Evolutionary conservation across 2,329 filamentous ascomycete genomes (phyloP).

Genomic region (Paramyrothecium roridum): DNA sequence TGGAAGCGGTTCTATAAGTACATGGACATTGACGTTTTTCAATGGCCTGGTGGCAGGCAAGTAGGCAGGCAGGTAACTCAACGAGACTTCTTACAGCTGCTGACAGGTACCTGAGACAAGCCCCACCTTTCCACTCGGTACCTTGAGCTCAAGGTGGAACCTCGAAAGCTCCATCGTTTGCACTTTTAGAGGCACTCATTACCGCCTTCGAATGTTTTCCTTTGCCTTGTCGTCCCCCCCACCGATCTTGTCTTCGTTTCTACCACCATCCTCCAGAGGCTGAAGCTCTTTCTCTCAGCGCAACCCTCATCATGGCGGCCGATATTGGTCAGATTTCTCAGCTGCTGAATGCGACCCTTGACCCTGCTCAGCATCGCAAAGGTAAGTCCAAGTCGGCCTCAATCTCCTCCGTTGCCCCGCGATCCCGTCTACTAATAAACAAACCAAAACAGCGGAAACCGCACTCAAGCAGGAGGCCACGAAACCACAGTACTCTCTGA

Average conservation of each 20-base stretch:
- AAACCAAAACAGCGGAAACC: slow-evolving; percentile 65
- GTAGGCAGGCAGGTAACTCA: too few relatives aligned
- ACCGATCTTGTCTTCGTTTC: slow-evolving; percentile 4
- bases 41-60: too few relatives aligned
- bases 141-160: neutral
- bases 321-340: slow-evolving; percentile 65
- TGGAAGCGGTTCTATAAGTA: too few relatives aligned
- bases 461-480: slow-evolving; percentile 75
- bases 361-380: slow-evolving; percentile 84
- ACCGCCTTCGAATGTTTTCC: neutral
- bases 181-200: neutral
- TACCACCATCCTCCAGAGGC: slow-evolving; percentile 3
- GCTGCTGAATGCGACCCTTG: slow-evolving; percentile 86
- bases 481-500: slow-evolving; percentile 84
- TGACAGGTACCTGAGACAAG: neutral
- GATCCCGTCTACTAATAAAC: slow-evolving; percentile 32
- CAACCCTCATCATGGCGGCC: slow-evolving; percentile 46
- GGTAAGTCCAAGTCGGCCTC: slow-evolving; percentile 50
- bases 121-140: neutral
- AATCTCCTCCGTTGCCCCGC: slow-evolving; percentile 22
- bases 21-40: too few relatives aligned
- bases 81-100: neutral
- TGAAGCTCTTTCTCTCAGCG: slow-evolving; percentile 12
- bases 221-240: neutral
- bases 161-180: neutral